Evolutionary conservation across 441 rosid genomes (phyloP).

Genomic region (Gossypium armourianum): DNA sequence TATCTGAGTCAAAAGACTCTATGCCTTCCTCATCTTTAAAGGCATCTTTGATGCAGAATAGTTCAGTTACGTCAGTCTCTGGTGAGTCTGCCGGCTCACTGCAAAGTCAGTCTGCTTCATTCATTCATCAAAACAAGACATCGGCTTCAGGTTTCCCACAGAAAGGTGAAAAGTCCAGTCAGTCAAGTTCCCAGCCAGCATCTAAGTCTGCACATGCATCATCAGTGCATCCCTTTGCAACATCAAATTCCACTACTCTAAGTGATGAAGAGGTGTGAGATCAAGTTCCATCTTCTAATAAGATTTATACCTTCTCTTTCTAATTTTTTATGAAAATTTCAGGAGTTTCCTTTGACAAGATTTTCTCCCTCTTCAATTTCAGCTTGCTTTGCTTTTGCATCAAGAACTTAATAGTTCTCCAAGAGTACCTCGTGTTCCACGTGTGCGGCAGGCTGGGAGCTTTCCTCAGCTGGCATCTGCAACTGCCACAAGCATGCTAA

Average conservation of each 20-base stretch:
- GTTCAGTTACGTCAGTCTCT: slow-evolving; percentile 24
- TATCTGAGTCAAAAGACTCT: slow-evolving; percentile 40
- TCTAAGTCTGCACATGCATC: slow-evolving; percentile 38
- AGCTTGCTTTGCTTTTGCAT: slow-evolving; percentile 95
- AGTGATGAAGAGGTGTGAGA: slow-evolving; percentile 85
- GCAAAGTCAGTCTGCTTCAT: slow-evolving; percentile 30
- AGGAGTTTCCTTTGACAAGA: neutral
- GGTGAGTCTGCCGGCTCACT: slow-evolving; percentile 30
- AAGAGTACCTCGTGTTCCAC: slow-evolving; percentile 90
- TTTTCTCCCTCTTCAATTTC: slow-evolving; percentile 17
- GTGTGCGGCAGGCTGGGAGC: slow-evolving; percentile 76
- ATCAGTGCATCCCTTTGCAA: slow-evolving; percentile 31
- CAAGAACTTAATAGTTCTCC: slow-evolving; percentile 98
- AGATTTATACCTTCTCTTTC: neutral
- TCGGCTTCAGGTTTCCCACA: slow-evolving; percentile 32
- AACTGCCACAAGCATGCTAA: slow-evolving; percentile 45
- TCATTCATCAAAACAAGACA: slow-evolving; percentile 32
- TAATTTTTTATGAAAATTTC: neutral
- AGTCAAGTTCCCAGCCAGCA: slow-evolving; percentile 31
- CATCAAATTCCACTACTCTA: slow-evolving; percentile 37
- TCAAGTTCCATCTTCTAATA: slow-evolving; percentile 8
- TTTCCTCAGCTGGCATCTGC: slow-evolving; percentile 67
- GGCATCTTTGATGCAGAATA: slow-evolving; percentile 32
- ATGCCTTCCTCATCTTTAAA: slow-evolving; percentile 31
- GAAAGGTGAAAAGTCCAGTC: slow-evolving; percentile 50